Conservation (phyloP, 108 stramenopile genomes). For the Skeletonema tropicum region DNA sequence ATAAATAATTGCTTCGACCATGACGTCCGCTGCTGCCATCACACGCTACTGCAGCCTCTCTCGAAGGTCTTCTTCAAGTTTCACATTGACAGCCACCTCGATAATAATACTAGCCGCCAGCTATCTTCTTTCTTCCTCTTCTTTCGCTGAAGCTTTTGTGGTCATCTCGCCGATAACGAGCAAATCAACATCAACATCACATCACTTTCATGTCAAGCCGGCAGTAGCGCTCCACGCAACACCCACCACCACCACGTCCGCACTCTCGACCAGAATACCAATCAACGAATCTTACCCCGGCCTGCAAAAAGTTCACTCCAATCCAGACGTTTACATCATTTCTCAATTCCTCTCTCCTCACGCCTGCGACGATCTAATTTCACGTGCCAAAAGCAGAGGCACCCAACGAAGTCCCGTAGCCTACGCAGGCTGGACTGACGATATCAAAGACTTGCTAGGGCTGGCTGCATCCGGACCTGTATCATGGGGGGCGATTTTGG, state of each 20-base stretch:
- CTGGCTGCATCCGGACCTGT: slow-evolving; percentile 76
- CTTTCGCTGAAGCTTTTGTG: background rate
- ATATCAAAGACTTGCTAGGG: slow-evolving; percentile 72
- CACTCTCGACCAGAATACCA: slow-evolving; percentile 52
- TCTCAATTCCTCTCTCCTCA: slow-evolving; percentile 54
- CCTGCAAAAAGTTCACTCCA: slow-evolving; percentile 56
- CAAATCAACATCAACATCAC: background rate
- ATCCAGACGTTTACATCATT: slow-evolving; percentile 81
- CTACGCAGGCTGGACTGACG: slow-evolving; percentile 69
- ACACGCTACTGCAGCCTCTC: too few species aligned
- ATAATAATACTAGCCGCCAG: too few species aligned
- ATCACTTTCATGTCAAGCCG: background rate
- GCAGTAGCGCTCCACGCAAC: background rate
- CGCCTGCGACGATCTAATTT: slow-evolving; percentile 63
- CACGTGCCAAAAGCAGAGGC: slow-evolving; percentile 49
- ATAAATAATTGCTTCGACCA: too few species aligned
- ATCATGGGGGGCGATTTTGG: slow-evolving; percentile 64
- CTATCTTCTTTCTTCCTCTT: too few species aligned
- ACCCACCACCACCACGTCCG: background rate
- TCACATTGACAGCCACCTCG: too few species aligned
- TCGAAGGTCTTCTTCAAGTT: too few species aligned
- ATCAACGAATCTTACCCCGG: slow-evolving; percentile 65
- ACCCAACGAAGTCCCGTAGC: slow-evolving; percentile 72
- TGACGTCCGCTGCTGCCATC: too few species aligned
- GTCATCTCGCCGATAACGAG: too few species aligned